Base-by-base conservation (phyloP, 129 eudicot genomes). In the Flaveria ramosissima region DNA sequence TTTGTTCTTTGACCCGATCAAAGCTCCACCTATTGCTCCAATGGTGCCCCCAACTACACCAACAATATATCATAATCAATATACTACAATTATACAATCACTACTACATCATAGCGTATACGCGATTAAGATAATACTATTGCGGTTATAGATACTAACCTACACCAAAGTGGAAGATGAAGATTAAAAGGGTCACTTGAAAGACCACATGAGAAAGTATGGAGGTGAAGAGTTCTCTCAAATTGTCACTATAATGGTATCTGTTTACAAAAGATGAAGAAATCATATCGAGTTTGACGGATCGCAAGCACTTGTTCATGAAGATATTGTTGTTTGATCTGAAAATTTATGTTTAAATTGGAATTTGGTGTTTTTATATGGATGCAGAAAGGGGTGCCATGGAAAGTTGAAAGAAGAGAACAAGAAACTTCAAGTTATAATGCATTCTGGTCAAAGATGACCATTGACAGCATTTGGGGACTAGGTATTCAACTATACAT, bases 1-100 rank as follows among this genome's bases (percentile, higher is more conserved):
- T 78, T 70, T 78, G 82, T 78, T 50, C 46, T 71, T 71, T 43
- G 36, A 78, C 20, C 82, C 82, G 9, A 78, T 71, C 55, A 78
- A 62, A 15, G 56, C 82, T 61, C 82, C 82, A 30, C 43, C 77
- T 48, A 78, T 13, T 7, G 82, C 82, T 70, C 82, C 82, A 43
- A 78, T 47, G 5, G 77, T 78, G 26, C 56, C 82, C 53, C 82
- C 82, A 71, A 61, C 77, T 78, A 77, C 60, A 77, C 30, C 52
- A 32, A 67, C 56, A 46, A 9, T 19, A 41, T 10, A 46, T 19
- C 39, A 70, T 70, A 61, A 57, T 20, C 17, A 7, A 8, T 57
- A 70, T 36, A 48, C 9, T 19, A 56, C 63, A 20, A 56, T 20
- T 5, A 10, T 20, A 30, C 63, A 19, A 53, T 3, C 10, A 53